Conservation (phyloP, 495 filamentous ascomycete genomes). For the Neurospora cerealis region DNA sequence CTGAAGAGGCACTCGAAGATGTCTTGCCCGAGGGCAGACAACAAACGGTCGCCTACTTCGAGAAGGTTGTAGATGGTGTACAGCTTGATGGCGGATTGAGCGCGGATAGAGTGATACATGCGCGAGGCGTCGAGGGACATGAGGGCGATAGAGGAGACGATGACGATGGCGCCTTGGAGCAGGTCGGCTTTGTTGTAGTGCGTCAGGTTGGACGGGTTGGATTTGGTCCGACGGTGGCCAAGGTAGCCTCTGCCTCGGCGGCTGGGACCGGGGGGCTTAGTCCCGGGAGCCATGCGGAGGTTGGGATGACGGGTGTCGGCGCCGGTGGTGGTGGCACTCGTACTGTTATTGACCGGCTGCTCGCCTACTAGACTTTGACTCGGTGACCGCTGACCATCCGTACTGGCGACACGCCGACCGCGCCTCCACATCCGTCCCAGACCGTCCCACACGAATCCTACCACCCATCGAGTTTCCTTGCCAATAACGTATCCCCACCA, state of each 20-base stretch:
- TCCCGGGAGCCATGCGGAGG: neutral
- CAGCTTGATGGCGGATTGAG: conserved; percentile 92
- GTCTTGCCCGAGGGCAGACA: conserved; percentile 89
- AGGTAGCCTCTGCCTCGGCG: conserved; percentile 23
- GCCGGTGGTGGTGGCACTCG: neutral
- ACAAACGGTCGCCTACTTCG: conserved; percentile 76
- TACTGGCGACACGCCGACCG: conserved; percentile 29
- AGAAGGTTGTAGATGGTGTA: conserved; percentile 98
- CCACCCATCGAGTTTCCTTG: conserved; percentile 57
- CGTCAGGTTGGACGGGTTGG: conserved; percentile 69
- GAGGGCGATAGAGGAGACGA: conserved; percentile 71
- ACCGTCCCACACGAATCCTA: conserved; percentile 63
- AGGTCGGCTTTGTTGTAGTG: conserved; percentile 93
- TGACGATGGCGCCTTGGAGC: conserved; percentile 75
- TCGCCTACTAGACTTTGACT: conserved; percentile 28
- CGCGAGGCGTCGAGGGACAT: conserved; percentile 92
- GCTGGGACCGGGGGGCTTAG: conserved; percentile 3
- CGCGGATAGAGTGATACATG: conserved; percentile 97
- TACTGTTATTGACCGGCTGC: conserved; percentile 13
- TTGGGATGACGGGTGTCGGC: neutral
- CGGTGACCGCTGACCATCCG: conserved; percentile 20
- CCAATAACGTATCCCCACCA: conserved; percentile 60
- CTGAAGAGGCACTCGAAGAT: conserved; percentile 94
- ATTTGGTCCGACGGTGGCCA: conserved; percentile 69
- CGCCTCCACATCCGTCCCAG: conserved; percentile 65